Base-by-base conservation (phyloP, 495 filamentous ascomycete genomes). In the Rostrohypoxylon terebratum region DNA sequence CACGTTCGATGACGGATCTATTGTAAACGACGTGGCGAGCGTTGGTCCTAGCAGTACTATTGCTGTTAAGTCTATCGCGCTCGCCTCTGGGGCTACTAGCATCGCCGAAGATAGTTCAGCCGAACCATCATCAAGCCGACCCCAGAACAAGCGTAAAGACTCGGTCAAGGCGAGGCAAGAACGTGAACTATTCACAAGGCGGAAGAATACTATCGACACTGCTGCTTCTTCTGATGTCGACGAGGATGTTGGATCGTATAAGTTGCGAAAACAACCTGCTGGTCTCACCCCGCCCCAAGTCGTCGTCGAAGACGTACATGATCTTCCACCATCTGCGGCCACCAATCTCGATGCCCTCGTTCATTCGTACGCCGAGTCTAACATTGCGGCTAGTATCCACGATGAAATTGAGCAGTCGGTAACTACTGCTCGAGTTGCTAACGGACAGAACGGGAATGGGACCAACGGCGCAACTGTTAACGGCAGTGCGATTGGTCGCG, bases 31-130 rank as follows among this genome's bases (percentile, higher is more conserved):
- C 60, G 90, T 88, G 47, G 82, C 85, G 8, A 91, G 90, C 66
- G 91, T 93, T 47, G 89, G 91, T n/a, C 93, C 93, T 16, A 97
- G 93, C 81, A 97, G 93, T 75, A 88, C 93, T 33, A 86, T 90
- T 58, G 94, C 93, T n/a, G 88, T 97, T 63, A 98, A 98, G 77
- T 97, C 94, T 0, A 89, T 97, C 59, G 90, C 93, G 1, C 97
- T 94, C 79, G 84, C 90, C 10, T 94, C 92, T 64, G 84, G 85
- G 31, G 36, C 61, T 44, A 91, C 88, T 75, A 90, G 88, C 31
- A 90, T 86, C 68, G 83, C 87, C 10, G 85, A 88, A 21, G 89
- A 92, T 44, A 85, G 86, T 57, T 82, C 79, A 54, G 54, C 66
- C 0, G 76, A 77, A 16, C 79, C 81, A 7, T 81, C 81, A 1